phyloP scores from a whole-genome alignment of 345 rosid genomes.

The Cardamine resedifolia region DNA sequence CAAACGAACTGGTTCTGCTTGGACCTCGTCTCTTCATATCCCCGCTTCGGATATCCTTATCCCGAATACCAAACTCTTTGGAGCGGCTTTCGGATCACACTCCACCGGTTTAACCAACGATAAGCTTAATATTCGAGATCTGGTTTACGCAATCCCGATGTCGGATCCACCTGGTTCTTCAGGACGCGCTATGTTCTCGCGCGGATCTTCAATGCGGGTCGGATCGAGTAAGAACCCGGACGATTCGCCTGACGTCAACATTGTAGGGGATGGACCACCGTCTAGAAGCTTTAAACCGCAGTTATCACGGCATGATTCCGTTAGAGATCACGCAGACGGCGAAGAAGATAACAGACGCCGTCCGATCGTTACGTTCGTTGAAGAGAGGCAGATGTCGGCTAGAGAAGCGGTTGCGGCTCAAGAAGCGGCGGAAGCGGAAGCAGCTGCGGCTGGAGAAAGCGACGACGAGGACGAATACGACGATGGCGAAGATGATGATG shows the following conservation, averaged over 20 bases:
- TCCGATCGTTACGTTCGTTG: constrained; percentile 49
- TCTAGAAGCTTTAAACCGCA: constrained; percentile 50
- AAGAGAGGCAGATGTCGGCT: constrained; percentile 72
- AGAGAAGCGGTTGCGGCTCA: constrained; percentile 82
- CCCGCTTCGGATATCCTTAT: constrained; percentile 62
- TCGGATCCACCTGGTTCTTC: constrained; percentile 38
- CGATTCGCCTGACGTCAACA: constrained; percentile 26
- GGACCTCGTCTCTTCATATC: constrained; percentile 55
- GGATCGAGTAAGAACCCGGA: constrained; percentile 41
- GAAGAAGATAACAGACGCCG: constrained; percentile 39
- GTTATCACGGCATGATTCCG: constrained; percentile 52
- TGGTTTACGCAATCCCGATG: constrained; percentile 22
- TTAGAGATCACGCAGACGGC: constrained; percentile 40
- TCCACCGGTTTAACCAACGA: constrained; percentile 11
- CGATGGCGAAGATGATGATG: not conserved
- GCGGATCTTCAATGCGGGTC: constrained; percentile 51
- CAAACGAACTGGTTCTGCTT: constrained; percentile 64
- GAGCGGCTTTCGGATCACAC: constrained; percentile 33
- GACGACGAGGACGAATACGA: constrained; percentile 32
- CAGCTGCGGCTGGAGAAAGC: constrained; percentile 42
- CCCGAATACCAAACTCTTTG: constrained; percentile 39
- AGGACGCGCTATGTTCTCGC: constrained; percentile 48
- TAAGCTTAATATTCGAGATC: not conserved
- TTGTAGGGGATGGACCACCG: constrained; percentile 38
- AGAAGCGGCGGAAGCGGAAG: constrained; percentile 64